A percentile compares a stretch with the other conserved stretches of the same genome.
Evolutionary conservation across 306 rosid genomes (phyloP).

Genomic region (Lithocarpus polystachyus): DNA sequence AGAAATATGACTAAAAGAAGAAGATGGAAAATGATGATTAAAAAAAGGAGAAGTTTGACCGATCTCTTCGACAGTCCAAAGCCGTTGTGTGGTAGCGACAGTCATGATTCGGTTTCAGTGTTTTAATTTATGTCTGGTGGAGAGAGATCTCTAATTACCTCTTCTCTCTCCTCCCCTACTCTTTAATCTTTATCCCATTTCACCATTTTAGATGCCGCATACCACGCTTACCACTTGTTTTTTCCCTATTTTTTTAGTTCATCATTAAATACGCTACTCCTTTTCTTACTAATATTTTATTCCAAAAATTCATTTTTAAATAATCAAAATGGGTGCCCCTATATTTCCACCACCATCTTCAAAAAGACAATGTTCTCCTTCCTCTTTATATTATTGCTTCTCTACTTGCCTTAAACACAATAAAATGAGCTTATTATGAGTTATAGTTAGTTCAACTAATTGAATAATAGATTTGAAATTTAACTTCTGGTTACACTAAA

Average conservation of each 20-base stretch:
- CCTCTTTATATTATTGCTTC: neutral
- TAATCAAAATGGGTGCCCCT: neutral
- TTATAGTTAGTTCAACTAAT: no score
- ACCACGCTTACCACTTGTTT: slow-evolving; percentile 28
- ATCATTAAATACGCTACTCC: no score
- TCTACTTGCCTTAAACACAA: neutral
- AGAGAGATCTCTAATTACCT: slow-evolving; percentile 6
- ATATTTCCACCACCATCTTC: neutral
- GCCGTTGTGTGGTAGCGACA: slow-evolving; percentile 35
- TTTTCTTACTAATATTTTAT: neutral
- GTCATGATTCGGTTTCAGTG: slow-evolving; percentile 34
- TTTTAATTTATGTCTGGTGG: slow-evolving; percentile 14
- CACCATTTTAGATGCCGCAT: slow-evolving; percentile 35
- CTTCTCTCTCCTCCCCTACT: neutral
- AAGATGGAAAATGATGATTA: neutral
- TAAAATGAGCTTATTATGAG: no score
- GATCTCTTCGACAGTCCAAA: slow-evolving; percentile 30
- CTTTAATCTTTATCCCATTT: neutral
- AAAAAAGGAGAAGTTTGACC: slow-evolving; percentile 37
- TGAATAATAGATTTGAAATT: no score
- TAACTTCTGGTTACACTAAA: no score
- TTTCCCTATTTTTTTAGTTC: neutral
- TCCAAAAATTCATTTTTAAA: neutral
- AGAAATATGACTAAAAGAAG: neutral
- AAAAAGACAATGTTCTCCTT: slow-evolving; percentile 11